Conservation (phyloP, 2,329 filamentous ascomycete genomes). For the Fusarium longipes region DNA sequence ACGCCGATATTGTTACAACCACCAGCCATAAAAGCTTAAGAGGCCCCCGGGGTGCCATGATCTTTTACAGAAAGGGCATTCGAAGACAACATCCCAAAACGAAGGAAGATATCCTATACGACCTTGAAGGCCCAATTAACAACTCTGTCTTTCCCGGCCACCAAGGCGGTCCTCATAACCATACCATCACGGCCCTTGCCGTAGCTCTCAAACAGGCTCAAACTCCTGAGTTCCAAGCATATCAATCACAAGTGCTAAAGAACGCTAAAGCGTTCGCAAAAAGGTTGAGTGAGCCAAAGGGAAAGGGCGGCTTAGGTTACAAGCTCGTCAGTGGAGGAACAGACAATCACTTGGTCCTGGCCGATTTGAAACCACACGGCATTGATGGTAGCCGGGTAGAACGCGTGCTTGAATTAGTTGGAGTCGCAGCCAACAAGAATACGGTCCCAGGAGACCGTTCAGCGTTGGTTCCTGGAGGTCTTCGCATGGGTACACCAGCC, state of each 20-base stretch:
- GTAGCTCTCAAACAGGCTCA: constrained; percentile 96
- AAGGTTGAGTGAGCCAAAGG: constrained; percentile 73
- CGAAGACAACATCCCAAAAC: constrained; percentile 85
- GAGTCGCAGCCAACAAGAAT: constrained; percentile 99
- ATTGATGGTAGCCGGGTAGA: constrained; percentile 93
- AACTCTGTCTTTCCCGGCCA: constrained; percentile 97
- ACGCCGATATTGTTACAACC: constrained; percentile 95
- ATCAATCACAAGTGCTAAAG: constrained; percentile 88
- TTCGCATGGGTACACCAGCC: constrained; percentile 94
- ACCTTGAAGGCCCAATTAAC: constrained; percentile 94
- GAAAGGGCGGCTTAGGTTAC: constrained; percentile 83
- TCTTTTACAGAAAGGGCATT: constrained; percentile 96
- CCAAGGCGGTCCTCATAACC: constrained; percentile 98
- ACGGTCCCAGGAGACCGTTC: constrained; percentile 96
- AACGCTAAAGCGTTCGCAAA: constrained; percentile 90
- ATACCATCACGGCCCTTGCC: constrained; percentile 95
- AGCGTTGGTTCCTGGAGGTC: constrained; percentile 89
- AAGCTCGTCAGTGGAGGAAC: constrained; percentile 93
- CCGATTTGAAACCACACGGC: constrained; percentile 88
- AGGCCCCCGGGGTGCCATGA: constrained; percentile 95
- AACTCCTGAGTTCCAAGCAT: constrained; percentile 87
- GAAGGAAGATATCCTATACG: constrained; percentile 85
- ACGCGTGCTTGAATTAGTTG: constrained; percentile 88
- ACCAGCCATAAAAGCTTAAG: constrained; percentile 98
- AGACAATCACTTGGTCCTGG: constrained; percentile 94